These are phyloP conservation scores for Citrus maxima DNA, from an alignment of 345 rosid species.

Conservation along the genomic window DNA sequence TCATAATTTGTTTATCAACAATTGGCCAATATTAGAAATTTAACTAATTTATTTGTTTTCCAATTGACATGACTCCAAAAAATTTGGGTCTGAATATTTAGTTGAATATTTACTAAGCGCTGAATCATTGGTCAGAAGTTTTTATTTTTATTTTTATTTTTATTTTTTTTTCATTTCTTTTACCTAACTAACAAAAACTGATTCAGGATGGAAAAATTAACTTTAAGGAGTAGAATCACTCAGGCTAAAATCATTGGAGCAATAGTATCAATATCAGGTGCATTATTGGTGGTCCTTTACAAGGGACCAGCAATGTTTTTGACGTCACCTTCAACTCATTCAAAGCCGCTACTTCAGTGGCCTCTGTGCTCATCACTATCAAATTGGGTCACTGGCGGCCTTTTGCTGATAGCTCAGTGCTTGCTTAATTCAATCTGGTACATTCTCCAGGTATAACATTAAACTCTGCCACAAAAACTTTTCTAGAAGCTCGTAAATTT, in stretches of 20 bases:
- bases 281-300: slow-evolving; percentile 28
- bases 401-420: slow-evolving; percentile 18
- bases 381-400: slow-evolving; percentile 30
- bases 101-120: too few relatives aligned
- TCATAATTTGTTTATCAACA: too few relatives aligned
- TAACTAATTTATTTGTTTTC: too few relatives aligned
- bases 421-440: slow-evolving; percentile 19
- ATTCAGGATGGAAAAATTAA: slow-evolving; percentile 34
- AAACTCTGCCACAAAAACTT: neutral
- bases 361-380: slow-evolving; percentile 10
- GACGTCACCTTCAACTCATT: neutral
- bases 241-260: slow-evolving; percentile 31
- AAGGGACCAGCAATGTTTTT: slow-evolving; percentile 25
- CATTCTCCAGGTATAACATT: slow-evolving; percentile 26
- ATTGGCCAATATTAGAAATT: too few relatives aligned
- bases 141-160: too few relatives aligned
- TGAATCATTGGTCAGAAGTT: too few relatives aligned
- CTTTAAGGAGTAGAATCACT: slow-evolving; percentile 18
- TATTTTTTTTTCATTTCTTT: too few relatives aligned
- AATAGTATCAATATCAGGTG: slow-evolving; percentile 26
- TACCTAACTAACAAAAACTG: too few relatives aligned
- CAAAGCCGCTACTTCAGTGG: neutral
- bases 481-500: neutral
- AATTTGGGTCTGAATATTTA: too few relatives aligned
- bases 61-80: too few relatives aligned